phyloP scores from a whole-genome alignment of 331 rosid genomes.

The Cydonia oblonga region DNA sequence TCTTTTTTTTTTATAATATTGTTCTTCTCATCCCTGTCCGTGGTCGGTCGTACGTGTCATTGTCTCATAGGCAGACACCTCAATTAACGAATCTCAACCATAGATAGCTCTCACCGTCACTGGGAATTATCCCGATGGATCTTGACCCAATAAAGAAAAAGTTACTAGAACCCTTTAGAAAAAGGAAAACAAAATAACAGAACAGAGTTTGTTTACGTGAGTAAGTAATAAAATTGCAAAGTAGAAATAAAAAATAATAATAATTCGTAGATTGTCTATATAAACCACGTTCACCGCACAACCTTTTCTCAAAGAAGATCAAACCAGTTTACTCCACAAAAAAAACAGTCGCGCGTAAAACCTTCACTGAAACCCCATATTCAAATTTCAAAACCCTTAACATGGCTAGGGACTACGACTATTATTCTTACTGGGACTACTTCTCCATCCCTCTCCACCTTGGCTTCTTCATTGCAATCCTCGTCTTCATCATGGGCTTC shows the following conservation, averaged over 20 bases:
- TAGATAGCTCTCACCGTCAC: constrained; percentile 4
- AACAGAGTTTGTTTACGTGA: background rate
- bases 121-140: constrained; percentile 15
- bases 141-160: background rate
- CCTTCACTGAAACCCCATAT: background rate
- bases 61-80: background rate
- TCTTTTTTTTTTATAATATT: background rate
- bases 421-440: constrained; percentile 34
- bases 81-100: constrained; percentile 15
- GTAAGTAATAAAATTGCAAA: background rate
- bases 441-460: constrained; percentile 51
- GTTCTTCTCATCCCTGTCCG: constrained; percentile 8
- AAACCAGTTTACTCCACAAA: background rate
- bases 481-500: constrained; percentile 43
- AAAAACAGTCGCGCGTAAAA: background rate
- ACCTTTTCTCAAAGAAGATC: no score
- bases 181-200: background rate
- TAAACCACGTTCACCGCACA: background rate
- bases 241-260: background rate
- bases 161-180: background rate
- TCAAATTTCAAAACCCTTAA: background rate
- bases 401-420: constrained; percentile 35
- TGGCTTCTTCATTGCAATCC: constrained; percentile 31
- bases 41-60: constrained; percentile 29
- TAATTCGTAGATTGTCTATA: background rate